Percentiles rank a stretch among this genome's conserved stretches.
Evolutionary conservation across 2,329 filamentous ascomycete genomes (phyloP).

Genomic region (Teratosphaeriaceae sp.): DNA sequence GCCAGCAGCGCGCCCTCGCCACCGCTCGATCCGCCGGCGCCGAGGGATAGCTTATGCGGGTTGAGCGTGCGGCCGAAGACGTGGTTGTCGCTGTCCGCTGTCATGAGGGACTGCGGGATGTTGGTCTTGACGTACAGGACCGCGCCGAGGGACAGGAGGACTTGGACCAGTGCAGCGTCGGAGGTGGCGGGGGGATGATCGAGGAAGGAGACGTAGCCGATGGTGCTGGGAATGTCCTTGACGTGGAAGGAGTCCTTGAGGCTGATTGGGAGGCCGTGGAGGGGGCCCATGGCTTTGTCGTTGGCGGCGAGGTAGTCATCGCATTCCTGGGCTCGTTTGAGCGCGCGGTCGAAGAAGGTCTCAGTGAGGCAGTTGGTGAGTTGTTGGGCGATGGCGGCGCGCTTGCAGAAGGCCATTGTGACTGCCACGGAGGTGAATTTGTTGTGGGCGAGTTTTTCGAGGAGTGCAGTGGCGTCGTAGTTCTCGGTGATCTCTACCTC

Average conservation of each 20-base stretch:
- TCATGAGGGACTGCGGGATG: constrained; percentile 43
- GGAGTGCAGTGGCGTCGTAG: constrained; percentile 39
- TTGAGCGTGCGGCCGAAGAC: constrained; percentile 48
- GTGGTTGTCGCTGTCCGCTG: constrained; percentile 26
- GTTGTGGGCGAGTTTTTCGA: constrained; percentile 30
- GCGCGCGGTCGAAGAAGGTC: constrained; percentile 39
- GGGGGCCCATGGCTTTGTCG: constrained; percentile 15
- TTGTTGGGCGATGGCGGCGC: constrained; percentile 28
- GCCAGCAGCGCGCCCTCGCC: constrained; percentile 57
- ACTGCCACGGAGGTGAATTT: constrained; percentile 15
- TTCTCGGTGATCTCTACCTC: constrained; percentile 52
- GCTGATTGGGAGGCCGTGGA: constrained; percentile 49
- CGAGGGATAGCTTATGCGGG: constrained; percentile 54
- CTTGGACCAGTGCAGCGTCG: constrained; percentile 31
- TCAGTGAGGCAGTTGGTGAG: constrained; percentile 25
- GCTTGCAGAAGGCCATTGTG: constrained; percentile 36
- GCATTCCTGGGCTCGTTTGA: constrained; percentile 18
- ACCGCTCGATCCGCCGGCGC: constrained; percentile 58
- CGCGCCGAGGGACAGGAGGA: constrained; percentile 37
- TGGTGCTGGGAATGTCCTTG: constrained; percentile 49
- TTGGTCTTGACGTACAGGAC: constrained; percentile 50
- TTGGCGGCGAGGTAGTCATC: constrained; percentile 18
- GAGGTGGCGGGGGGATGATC: constrained; percentile 18
- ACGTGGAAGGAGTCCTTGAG: constrained; percentile 59
- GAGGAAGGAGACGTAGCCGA: constrained; percentile 49